These are phyloP conservation scores for Cordyceps cicadae DNA, from an alignment of 2,329 filamentous ascomycete species.

Conservation along the genomic window DNA sequence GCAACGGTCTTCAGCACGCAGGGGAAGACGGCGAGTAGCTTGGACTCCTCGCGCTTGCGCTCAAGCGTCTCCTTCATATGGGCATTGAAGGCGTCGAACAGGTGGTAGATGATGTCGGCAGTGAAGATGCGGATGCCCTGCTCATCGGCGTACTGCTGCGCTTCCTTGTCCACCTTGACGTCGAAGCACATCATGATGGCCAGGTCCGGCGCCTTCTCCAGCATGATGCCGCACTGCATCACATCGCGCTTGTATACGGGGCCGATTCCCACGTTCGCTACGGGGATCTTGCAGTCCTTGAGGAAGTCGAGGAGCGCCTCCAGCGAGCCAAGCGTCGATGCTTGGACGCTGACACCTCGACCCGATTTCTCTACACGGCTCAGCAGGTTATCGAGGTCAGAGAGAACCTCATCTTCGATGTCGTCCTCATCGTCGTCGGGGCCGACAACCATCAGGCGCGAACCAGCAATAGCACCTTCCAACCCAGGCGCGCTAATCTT, in stretches of 20 bases:
- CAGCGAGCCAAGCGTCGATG: constrained; percentile 91
- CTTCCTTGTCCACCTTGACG: constrained; percentile 98
- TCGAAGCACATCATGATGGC: constrained; percentile 99
- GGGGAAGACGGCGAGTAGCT: constrained; percentile 93
- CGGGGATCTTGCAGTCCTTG: constrained; percentile 91
- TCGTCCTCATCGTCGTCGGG: constrained; percentile 96
- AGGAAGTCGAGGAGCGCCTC: constrained; percentile 96
- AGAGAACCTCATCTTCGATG: constrained; percentile 91
- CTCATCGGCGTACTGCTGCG: constrained; percentile 81
- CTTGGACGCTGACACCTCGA: constrained; percentile 92
- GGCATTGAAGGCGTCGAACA: constrained; percentile 93
- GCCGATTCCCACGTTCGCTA: constrained; percentile 93
- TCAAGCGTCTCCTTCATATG: constrained; percentile 84
- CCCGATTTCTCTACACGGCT: constrained; percentile 86
- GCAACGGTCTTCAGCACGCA: constrained; percentile 84
- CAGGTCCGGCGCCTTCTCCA: constrained; percentile 89
- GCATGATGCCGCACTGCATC: constrained; percentile 89
- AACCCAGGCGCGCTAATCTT: constrained; percentile 97
- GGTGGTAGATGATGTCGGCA: constrained; percentile 97
- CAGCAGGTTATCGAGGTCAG: constrained; percentile 84
- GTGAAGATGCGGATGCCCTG: constrained; percentile 97
- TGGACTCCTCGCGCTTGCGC: constrained; percentile 92
- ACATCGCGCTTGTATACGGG: constrained; percentile 98
- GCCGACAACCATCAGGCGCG: constrained; percentile 85
- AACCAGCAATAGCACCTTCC: constrained; percentile 93